Percentiles rank a stretch among this genome's conserved stretches.
Evolutionary conservation across 2,329 filamentous ascomycete species (phyloP).

Genomic region (Mycosphaerella sp.): DNA sequence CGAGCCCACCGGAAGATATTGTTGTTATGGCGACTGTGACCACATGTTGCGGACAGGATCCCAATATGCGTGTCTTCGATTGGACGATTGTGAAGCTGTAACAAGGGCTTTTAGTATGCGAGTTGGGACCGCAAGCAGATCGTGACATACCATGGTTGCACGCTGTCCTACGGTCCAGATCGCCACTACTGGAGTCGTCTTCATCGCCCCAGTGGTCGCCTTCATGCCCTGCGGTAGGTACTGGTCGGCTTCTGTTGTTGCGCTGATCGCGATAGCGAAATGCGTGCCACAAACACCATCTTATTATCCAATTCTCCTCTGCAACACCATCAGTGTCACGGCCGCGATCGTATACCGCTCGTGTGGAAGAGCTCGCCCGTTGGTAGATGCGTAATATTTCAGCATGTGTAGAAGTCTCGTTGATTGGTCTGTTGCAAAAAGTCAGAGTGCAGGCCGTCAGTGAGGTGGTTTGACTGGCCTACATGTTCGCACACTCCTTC

Average conservation of each 20-base stretch:
- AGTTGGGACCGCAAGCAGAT: neutral
- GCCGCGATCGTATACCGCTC: constrained; percentile 39
- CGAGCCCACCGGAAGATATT: neutral
- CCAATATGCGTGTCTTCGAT: constrained; percentile 1
- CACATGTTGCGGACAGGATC: constrained; percentile 11
- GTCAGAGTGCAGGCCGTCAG: constrained; percentile 1
- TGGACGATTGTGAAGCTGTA: neutral
- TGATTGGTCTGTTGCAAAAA: constrained; percentile 40
- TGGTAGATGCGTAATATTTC: constrained; percentile 40
- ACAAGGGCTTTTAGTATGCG: neutral
- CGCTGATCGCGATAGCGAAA: constrained; percentile 37
- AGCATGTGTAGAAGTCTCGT: constrained; percentile 42
- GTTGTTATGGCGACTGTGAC: neutral
- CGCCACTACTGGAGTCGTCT: constrained; percentile 6
- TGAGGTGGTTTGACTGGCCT: constrained; percentile 3
- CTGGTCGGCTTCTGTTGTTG: constrained; percentile 13
- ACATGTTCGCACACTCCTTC: constrained; percentile 27
- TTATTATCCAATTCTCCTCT: constrained; percentile 46
- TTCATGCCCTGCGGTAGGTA: neutral
- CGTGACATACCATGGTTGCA: constrained; percentile 5
- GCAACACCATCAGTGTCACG: constrained; percentile 36
- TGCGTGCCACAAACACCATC: constrained; percentile 47
- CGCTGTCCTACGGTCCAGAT: neutral
- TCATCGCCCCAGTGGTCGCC: constrained; percentile 3
- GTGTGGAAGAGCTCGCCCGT: constrained; percentile 35